These are phyloP conservation scores for Coniosporium tulheliwenetii DNA, from an alignment of 2,329 filamentous ascomycete species.

Conservation along the genomic window DNA sequence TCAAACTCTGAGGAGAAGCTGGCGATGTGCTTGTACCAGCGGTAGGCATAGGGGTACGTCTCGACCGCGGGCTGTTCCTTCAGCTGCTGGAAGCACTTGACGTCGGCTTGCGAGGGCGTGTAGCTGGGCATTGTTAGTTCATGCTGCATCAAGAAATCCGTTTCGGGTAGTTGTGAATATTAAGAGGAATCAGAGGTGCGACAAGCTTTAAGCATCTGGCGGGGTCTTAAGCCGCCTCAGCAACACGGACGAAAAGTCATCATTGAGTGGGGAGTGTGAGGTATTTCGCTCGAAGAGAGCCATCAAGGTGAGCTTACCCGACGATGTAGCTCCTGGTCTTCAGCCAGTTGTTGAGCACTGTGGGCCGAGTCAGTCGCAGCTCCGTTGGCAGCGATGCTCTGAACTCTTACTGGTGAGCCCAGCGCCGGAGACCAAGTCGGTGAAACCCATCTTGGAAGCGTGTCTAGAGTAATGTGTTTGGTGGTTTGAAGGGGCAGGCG, in stretches of 20 bases:
- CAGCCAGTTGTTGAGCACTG: slow-evolving; percentile 58
- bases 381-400: slow-evolving; percentile 1
- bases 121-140: slow-evolving; percentile 28
- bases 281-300: too few relatives aligned
- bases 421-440: slow-evolving; percentile 50
- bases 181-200: slow-evolving; percentile 53
- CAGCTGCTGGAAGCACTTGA: slow-evolving; percentile 85
- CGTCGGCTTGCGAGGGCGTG: slow-evolving; percentile 82
- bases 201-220: slow-evolving; percentile 62
- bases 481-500: too few relatives aligned
- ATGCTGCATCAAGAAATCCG: neutral
- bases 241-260: slow-evolving; percentile 71
- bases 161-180: slow-evolving; percentile 7
- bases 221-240: slow-evolving; percentile 88
- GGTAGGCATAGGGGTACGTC: slow-evolving; percentile 86
- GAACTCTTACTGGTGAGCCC: slow-evolving; percentile 42
- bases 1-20: slow-evolving; percentile 87
- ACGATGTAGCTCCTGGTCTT: slow-evolving; percentile 66
- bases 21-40: slow-evolving; percentile 98
- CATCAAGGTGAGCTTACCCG: slow-evolving; percentile 45
- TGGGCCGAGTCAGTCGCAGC: slow-evolving; percentile 4
- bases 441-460: slow-evolving; percentile 47
- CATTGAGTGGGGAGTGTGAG: too few relatives aligned
- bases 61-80: slow-evolving; percentile 56
- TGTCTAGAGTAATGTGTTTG: too few relatives aligned